Evolutionary conservation across 2,329 filamentous ascomycete species (phyloP).

Genomic region (Emmonsia crescens): DNA sequence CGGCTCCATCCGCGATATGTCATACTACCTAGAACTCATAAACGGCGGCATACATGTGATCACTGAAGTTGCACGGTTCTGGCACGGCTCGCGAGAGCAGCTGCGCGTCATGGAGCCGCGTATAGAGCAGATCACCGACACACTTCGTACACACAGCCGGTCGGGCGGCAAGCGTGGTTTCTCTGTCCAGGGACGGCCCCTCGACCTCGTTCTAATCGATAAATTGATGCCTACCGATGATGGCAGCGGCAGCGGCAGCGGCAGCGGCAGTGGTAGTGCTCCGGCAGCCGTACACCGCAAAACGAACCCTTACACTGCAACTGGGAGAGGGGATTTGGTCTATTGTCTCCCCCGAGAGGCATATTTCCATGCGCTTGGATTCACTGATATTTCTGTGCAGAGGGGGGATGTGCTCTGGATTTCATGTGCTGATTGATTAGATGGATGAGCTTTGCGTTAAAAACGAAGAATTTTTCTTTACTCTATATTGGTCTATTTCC

Average conservation of each 20-base stretch:
- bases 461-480: neutral
- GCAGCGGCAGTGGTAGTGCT: conserved; percentile 28
- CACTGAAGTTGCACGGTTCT: conserved; percentile 46
- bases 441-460: neutral
- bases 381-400: conserved; percentile 12
- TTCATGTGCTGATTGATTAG: neutral
- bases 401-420: conserved; percentile 22
- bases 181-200: conserved; percentile 25
- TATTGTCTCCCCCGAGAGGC: conserved; percentile 26
- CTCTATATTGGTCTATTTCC: neutral
- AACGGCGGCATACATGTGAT: conserved; percentile 44
- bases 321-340: conserved; percentile 32
- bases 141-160: conserved; percentile 22
- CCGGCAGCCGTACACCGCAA: conserved; percentile 14
- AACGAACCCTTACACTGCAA: conserved; percentile 3
- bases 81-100: conserved; percentile 48
- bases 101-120: conserved; percentile 40
- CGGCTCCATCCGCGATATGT: conserved; percentile 42
- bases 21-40: conserved; percentile 45
- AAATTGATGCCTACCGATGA: conserved; percentile 1
- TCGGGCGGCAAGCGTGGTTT: conserved; percentile 26
- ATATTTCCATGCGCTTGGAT: conserved; percentile 24
- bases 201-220: conserved; percentile 21
- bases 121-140: conserved; percentile 34
- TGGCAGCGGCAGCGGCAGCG: too few relatives aligned